Evolutionary conservation across 2,329 filamentous ascomycete species (phyloP).

Genomic region (Colletotrichum graminicola): DNA sequence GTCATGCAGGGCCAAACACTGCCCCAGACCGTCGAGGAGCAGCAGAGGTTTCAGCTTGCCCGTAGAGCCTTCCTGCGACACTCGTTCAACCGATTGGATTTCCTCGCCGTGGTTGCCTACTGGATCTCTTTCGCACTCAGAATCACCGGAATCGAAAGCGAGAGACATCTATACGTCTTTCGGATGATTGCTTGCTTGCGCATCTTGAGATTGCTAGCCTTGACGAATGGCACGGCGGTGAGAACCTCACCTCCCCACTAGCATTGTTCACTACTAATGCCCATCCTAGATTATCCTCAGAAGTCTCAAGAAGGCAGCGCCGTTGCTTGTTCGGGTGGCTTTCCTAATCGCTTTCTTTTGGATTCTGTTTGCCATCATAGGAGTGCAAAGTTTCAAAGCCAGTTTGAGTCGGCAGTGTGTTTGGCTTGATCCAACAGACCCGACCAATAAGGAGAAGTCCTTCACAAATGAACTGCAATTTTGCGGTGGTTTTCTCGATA

Average conservation of each 20-base stretch:
- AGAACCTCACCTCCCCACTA: conserved; percentile 50
- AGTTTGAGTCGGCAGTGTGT: conserved; percentile 83
- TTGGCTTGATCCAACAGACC: conserved; percentile 76
- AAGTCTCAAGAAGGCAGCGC: conserved; percentile 95
- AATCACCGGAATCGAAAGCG: conserved; percentile 75
- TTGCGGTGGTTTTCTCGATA: conserved; percentile 85
- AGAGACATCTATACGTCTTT: conserved; percentile 86
- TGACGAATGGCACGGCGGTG: conserved; percentile 94
- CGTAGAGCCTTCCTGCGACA: conserved; percentile 93
- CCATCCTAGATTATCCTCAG: conserved; percentile 81
- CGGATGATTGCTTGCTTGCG: conserved; percentile 96
- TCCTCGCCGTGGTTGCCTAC: conserved; percentile 92
- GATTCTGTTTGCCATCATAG: conserved; percentile 96
- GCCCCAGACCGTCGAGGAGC: conserved; percentile 76
- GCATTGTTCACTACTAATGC: conserved; percentile 41
- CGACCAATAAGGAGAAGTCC: conserved; percentile 63
- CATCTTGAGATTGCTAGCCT: conserved; percentile 88
- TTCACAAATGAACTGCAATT: conserved; percentile 79
- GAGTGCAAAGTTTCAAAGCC: conserved; percentile 94
- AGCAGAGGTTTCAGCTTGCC: conserved; percentile 87
- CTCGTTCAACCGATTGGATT: conserved; percentile 95
- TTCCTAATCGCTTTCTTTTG: conserved; percentile 98
- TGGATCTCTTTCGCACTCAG: conserved; percentile 89
- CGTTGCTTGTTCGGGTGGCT: conserved; percentile 89
- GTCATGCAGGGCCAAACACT: conserved; percentile 74